Evolutionary conservation across 768 basidiomycete genomes (phyloP), one percentile per base, ranked within the genome.

Genomic region (Hygrocybe punicea): DNA sequence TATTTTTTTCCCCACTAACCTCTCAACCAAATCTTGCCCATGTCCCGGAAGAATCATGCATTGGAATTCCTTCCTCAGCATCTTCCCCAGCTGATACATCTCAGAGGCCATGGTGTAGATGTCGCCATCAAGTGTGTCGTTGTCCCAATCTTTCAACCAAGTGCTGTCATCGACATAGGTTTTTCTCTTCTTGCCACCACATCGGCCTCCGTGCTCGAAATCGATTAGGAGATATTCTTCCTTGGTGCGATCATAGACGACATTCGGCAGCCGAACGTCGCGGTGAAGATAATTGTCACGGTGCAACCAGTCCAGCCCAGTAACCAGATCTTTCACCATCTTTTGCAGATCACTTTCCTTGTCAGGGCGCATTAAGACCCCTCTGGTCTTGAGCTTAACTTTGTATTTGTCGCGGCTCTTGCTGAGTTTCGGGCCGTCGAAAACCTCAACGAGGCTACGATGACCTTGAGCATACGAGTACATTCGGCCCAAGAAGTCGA

Each of bases 81-180:
- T 11, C 35, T 49, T 56, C 35, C 55, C 55, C 23, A 56, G 24
- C 47, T 56, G 55, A 56, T 50, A 56, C 47, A 56, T 35, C n/a
- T 56, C 55, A 14, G 55, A 56, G 29, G 21, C n/a, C 34, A 8
- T 39, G 14, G 17, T 56, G 44, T 56, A 56, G 29, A 8, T 36
- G 34, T 24, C 55, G 24, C 33, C 34, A 23, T 44, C 55, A 36
- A 56, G 55, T n/a, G 55, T 49, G 19, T 50, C 25, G 3, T 33
- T 17, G 40, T 56, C 55, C 55, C 55, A 56, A 16, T 56, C 55
- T 17, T 50, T 47, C 44, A 50, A 23, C 39, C 29, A 21, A 42
- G 11, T 6, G 13, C 13, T 9, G 17, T 19, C 21, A 21, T 36
- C 19, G 21, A 34, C 35, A 3, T 16, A 13, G 16, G 29, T 24